Evolutionary conservation across 2,329 filamentous ascomycete species (phyloP).

Genomic region (Ophiobolus disseminans): DNA sequence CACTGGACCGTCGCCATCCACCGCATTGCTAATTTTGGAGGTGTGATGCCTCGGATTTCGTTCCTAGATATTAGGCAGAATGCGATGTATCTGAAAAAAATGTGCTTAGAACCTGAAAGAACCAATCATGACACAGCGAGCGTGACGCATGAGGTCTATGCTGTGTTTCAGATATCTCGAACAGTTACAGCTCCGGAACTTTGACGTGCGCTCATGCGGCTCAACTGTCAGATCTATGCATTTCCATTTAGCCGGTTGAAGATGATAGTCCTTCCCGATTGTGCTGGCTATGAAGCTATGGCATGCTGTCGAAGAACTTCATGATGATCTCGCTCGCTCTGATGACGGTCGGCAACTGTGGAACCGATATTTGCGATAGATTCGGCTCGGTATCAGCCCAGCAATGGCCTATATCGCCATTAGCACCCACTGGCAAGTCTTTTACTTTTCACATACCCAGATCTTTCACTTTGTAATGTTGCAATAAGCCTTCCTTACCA

Average conservation of each 20-base stretch:
- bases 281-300: neutral
- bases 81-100: neutral
- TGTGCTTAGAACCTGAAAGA: neutral
- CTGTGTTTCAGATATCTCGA: conserved; percentile 10
- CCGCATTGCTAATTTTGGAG: neutral
- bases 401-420: conserved; percentile 43
- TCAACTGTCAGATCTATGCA: conserved; percentile 6
- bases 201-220: conserved; percentile 7
- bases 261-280: neutral
- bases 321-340: conserved; percentile 55
- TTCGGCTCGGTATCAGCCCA: conserved; percentile 58
- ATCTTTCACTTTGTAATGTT: conserved; percentile 56
- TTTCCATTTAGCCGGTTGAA: conserved; percentile 6
- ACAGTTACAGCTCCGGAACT: conserved; percentile 9
- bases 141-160: conserved; percentile 1
- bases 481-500: conserved; percentile 44
- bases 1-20: neutral
- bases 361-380: conserved; percentile 53
- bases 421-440: conserved; percentile 11
- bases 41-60: neutral
- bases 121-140: neutral
- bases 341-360: conserved; percentile 52
- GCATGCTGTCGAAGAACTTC: conserved; percentile 51
- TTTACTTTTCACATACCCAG: conserved; percentile 45
- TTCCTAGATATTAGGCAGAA: conserved; percentile 4